Percentiles rank a stretch among this genome's conserved stretches.
phyloP scores from a whole-genome alignment of 768 basidiomycete genomes.

The Mrakia blollopis region DNA sequence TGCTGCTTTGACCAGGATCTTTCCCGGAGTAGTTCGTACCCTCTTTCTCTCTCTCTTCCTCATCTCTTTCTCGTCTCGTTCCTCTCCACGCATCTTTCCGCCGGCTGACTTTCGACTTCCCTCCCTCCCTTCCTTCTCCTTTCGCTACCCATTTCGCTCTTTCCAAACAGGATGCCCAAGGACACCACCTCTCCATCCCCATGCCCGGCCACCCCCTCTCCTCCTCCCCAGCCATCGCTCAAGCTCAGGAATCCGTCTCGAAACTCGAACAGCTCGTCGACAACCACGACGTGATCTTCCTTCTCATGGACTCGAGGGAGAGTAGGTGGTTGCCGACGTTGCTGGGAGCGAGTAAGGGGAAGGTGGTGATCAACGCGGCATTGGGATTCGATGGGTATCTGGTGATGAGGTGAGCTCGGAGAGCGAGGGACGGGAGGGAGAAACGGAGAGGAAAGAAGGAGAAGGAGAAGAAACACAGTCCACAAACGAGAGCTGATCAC shows the following conservation, averaged over 20 bases:
- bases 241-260: slow-evolving; percentile 62
- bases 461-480: no score
- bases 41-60: background rate
- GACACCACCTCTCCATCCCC: slow-evolving; percentile 73
- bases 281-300: slow-evolving; percentile 80
- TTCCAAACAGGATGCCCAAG: slow-evolving; percentile 66
- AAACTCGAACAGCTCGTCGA: slow-evolving; percentile 72
- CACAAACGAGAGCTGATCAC: no score
- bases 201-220: slow-evolving; percentile 97
- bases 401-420: slow-evolving; percentile 91
- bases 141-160: background rate
- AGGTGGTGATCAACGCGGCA: slow-evolving; percentile 92
- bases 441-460: background rate
- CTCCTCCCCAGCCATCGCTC: slow-evolving; percentile 47
- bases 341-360: slow-evolving; percentile 73
- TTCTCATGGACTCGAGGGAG: slow-evolving; percentile 98
- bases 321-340: slow-evolving; percentile 94
- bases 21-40: slow-evolving; percentile 77
- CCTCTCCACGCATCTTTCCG: background rate
- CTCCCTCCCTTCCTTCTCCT: background rate
- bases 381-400: slow-evolving; percentile 93
- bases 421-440: slow-evolving; percentile 41
- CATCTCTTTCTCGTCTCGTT: background rate
- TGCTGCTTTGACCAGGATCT: slow-evolving; percentile 74
- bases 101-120: background rate